A percentile compares a stretch with the other conserved stretches of the same genome.
Evolutionary conservation across 1,284 basidiomycete species (phyloP).

Genomic region (Tylopilus orsonianus): DNA sequence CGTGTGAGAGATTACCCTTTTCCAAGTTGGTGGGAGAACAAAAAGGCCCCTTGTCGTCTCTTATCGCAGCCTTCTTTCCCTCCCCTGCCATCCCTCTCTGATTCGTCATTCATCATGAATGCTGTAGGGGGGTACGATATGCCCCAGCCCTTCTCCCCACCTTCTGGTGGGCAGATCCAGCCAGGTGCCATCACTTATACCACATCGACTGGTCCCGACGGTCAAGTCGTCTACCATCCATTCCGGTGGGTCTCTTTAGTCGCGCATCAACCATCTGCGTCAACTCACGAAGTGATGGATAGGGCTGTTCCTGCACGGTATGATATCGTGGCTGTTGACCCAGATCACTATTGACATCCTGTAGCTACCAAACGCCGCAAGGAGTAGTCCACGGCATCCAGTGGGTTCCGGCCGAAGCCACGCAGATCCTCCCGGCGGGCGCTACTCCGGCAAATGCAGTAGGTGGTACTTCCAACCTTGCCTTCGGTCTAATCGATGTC

Average conservation of each 20-base stretch:
- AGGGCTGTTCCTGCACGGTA: constrained; percentile 72
- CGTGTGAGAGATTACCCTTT: constrained; percentile 18
- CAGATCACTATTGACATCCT: constrained; percentile 21
- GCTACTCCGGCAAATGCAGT: constrained; percentile 60
- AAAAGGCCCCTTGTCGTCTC: constrained; percentile 17
- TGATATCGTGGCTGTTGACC: constrained; percentile 15
- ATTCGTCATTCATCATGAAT: constrained; percentile 26
- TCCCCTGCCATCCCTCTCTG: constrained; percentile 10
- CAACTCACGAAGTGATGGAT: constrained; percentile 18
- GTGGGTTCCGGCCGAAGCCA: constrained; percentile 72
- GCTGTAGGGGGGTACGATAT: constrained; percentile 18
- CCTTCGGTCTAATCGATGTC: constrained; percentile 6
- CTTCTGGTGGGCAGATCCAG: constrained; percentile 39
- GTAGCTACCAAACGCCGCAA: constrained; percentile 67
- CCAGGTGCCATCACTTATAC: constrained; percentile 71
- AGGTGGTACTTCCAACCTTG: constrained; percentile 18
- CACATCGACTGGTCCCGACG: constrained; percentile 57
- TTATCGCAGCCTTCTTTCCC: constrained; percentile 16
- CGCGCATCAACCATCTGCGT: constrained; percentile 5
- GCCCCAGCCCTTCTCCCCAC: constrained; percentile 34
- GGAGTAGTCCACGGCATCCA: constrained; percentile 71
- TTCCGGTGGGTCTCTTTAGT: constrained; percentile 60
- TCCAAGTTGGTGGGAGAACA: constrained; percentile 17
- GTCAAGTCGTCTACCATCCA: constrained; percentile 60
- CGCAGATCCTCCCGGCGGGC: constrained; percentile 54